These are phyloP conservation scores for Phytophthora colocasiae DNA, from an alignment of 352 stramenopile genomes.

Conservation along the genomic window DNA sequence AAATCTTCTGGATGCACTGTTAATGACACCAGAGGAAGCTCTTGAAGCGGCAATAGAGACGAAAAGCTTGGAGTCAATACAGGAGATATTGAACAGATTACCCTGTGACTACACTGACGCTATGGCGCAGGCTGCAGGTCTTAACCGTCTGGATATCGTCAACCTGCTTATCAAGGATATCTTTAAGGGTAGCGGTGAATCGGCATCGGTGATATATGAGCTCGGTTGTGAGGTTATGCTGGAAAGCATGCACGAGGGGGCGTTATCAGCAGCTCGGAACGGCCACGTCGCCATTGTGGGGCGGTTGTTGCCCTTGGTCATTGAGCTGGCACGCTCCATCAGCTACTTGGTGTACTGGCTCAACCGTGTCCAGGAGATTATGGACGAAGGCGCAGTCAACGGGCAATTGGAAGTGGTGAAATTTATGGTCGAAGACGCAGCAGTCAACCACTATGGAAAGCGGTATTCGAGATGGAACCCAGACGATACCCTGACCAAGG, in stretches of 20 bases:
- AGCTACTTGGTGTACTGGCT: background rate
- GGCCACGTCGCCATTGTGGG: slow-evolving; percentile 5
- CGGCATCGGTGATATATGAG: background rate
- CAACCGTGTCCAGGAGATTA: background rate
- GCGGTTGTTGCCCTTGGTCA: background rate
- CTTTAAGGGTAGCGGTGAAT: background rate
- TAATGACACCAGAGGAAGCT: background rate
- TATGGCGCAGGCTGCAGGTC: background rate
- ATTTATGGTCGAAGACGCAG: slow-evolving; percentile 2
- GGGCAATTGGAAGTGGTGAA: slow-evolving; percentile 4
- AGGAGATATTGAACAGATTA: background rate
- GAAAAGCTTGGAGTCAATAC: background rate
- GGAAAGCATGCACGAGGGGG: background rate
- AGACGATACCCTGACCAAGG: background rate
- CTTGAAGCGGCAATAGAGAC: background rate
- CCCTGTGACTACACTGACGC: background rate
- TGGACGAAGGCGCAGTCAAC: background rate
- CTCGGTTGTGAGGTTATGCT: background rate
- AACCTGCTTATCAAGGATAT: background rate
- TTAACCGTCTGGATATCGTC: background rate
- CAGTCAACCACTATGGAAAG: background rate
- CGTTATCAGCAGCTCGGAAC: slow-evolving; percentile 5
- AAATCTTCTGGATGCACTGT: background rate
- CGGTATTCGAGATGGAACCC: background rate
- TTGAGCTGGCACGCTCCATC: background rate